Conservation (phyloP, 1,139 yeast species). For the Kluyveromyces marxianus region DNA sequence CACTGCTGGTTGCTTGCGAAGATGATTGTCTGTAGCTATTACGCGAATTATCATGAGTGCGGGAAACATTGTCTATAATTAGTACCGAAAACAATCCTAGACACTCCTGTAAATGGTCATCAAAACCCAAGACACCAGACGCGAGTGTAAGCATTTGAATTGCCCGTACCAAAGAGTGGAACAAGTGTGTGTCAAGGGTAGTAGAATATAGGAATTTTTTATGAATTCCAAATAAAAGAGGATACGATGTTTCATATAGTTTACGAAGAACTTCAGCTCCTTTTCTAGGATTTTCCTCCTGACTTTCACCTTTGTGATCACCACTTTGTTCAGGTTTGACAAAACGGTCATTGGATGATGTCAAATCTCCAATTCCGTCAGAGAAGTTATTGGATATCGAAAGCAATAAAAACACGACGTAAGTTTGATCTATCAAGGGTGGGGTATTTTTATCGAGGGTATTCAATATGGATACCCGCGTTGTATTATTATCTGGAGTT, state of each 20-base stretch:
- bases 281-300: constrained; percentile 21
- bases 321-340: too few relatives aligned
- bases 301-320: constrained; percentile 9
- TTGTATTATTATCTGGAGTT: constrained; percentile 32
- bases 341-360: constrained; percentile 32
- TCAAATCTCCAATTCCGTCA: constrained; percentile 61
- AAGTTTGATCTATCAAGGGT: constrained; percentile 53
- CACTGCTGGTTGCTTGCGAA: constrained; percentile 19
- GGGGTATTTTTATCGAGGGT: constrained; percentile 73
- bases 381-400: constrained; percentile 48
- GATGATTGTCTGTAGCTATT: neutral
- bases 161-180: constrained; percentile 59
- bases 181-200: constrained; percentile 55
- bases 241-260: constrained; percentile 40
- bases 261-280: constrained; percentile 15
- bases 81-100: constrained; percentile 51
- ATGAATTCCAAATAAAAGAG: constrained; percentile 41
- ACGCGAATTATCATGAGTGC: too few relatives aligned
- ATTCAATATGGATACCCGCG: constrained; percentile 58
- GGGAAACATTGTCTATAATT: constrained; percentile 38
- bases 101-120: constrained; percentile 51
- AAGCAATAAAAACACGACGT: constrained; percentile 53
- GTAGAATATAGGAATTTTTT: constrained; percentile 52
- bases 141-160: constrained; percentile 77
- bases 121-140: constrained; percentile 62